These are phyloP conservation scores for Lentinula guzmanii DNA, from an alignment of 768 basidiomycete genomes.

Conservation along the genomic window DNA sequence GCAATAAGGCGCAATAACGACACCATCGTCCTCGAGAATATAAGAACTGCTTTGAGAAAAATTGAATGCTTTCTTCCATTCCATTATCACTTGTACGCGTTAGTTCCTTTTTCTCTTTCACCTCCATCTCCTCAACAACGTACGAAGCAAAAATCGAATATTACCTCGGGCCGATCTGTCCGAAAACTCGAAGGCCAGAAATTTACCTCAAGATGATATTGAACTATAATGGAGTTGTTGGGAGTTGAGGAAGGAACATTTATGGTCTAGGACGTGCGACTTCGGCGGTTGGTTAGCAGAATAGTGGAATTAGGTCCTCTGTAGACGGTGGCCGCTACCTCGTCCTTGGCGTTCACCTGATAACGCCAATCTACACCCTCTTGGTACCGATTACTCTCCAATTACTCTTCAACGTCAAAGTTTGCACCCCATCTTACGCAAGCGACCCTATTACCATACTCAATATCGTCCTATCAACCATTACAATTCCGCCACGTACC, in stretches of 20 bases:
- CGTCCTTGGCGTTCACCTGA: background rate
- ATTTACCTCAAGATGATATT: no score
- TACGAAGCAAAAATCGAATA: no score
- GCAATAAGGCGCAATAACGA: slow-evolving; percentile 1
- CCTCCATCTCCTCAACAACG: no score
- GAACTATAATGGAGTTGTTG: no score
- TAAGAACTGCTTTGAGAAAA: background rate
- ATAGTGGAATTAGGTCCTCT: no score
- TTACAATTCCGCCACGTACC: background rate
- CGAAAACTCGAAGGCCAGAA: no score
- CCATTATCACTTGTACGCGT: no score
- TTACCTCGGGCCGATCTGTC: no score
- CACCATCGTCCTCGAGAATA: background rate
- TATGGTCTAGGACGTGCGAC: no score
- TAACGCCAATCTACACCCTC: background rate
- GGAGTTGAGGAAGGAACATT: no score
- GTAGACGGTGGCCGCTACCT: background rate
- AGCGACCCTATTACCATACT: background rate
- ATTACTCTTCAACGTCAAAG: background rate
- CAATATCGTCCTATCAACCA: background rate
- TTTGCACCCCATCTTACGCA: background rate
- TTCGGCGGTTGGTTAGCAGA: no score
- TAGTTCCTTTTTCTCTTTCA: no score
- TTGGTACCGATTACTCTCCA: background rate
- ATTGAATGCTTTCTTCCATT: background rate